A percentile compares a stretch with the other conserved stretches of the same genome.
Conservation (phyloP, 2,329 filamentous ascomycete species). For the Trichothecium roseum region DNA sequence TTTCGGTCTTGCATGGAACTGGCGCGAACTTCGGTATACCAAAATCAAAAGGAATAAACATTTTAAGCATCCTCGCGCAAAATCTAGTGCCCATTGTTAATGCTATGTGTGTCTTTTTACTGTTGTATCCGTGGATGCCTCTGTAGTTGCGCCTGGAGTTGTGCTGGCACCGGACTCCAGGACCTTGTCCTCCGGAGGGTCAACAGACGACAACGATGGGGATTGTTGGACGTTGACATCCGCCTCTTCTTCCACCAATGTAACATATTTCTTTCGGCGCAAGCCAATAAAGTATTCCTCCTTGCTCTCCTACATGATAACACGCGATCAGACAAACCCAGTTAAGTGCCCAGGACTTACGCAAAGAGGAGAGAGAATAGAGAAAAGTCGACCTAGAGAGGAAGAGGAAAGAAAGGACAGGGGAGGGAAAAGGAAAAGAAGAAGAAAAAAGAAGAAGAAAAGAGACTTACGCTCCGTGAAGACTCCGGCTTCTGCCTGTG, state of each 20-base stretch:
- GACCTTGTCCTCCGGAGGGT: too few species aligned
- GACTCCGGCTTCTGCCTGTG: slow-evolving; percentile 84
- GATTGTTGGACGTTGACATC: too few species aligned
- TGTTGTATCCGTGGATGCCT: too few species aligned
- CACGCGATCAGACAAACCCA: too few species aligned
- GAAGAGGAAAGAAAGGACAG: too few species aligned
- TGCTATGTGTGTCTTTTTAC: not conserved
- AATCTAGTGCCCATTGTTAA: not conserved
- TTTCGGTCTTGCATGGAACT: slow-evolving; percentile 6
- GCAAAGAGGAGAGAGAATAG: too few species aligned
- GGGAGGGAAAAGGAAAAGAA: too few species aligned
- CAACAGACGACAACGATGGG: too few species aligned
- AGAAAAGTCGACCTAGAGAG: too few species aligned
- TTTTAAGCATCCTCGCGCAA: slow-evolving; percentile 2
- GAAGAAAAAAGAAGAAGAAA: not conserved
- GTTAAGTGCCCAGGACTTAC: too few species aligned
- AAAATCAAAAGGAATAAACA: slow-evolving; percentile 32
- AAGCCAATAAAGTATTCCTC: slow-evolving; percentile 83
- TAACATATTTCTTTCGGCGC: slow-evolving; percentile 45
- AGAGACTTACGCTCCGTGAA: slow-evolving; percentile 62
- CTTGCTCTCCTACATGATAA: slow-evolving; percentile 33
- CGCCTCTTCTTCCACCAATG: slow-evolving; percentile 8
- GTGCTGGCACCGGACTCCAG: too few species aligned
- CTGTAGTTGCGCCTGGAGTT: too few species aligned
- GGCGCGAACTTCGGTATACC: slow-evolving; percentile 2